Evolutionary conservation across 805 yeast genomes (phyloP), one percentile per base, ranked within the genome.

Genomic region (Brettanomyces sp.): DNA sequence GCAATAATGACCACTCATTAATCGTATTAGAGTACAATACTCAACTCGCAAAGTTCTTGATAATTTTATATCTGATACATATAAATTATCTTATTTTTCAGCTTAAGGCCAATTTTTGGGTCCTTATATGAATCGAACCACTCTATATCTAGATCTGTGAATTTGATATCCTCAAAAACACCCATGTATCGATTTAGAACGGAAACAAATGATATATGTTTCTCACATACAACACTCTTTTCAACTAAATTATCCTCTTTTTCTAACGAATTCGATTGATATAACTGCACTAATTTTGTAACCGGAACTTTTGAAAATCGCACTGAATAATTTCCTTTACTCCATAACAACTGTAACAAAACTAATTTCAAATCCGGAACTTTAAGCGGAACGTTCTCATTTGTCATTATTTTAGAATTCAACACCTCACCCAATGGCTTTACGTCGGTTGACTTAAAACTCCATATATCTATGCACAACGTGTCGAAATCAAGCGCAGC

Each of bases 341-440:
- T 50, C 57, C 63, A 54, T 32, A 49, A 49, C 6, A 52, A 42
- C 42, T 62, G 63, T 7, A 60, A 41, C 30, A 59, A 48, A 5
- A 59, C 42, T 22, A 56, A 48, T 21, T 54, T 51, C 23, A 60
- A 60, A 40, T 58, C 53, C 1, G 62, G 58, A 1, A 57, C 53
- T 41, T 59, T 57, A n/a, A 61, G 45, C 7, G 60, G 58, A 13
- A 60, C 50, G 12, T 42, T 45, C 11, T 52, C 46, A 42, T 53
- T 48, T 21, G 49, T 51, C 21, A 57, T 24, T 5, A 50, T 45
- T n/a, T 45, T 46, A 8, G 53, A 44, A 22, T 45, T 49, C 18
- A 58, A 6, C 7, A 28, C 18, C 3, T 38, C 36, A 33, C 53
- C 58, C 7, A 33, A 28, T 12, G n/a, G 34, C 4, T 22, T 13